These are phyloP conservation scores for Hyaloscypha hepaticicola DNA, from an alignment of 495 filamentous ascomycete species.

Conservation along the genomic window DNA sequence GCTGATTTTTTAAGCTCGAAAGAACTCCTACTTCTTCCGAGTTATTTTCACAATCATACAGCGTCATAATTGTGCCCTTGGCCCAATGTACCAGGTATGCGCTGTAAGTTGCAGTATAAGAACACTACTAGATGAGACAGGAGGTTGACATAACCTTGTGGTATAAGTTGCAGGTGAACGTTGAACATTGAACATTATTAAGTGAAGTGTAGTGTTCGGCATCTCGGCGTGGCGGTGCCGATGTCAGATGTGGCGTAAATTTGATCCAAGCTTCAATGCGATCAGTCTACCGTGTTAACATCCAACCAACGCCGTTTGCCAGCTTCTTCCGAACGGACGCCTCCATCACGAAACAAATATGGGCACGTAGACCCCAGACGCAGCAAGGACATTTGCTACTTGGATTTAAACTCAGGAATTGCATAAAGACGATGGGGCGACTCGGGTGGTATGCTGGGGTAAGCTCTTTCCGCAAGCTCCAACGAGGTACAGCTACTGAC, in stretches of 20 bases:
- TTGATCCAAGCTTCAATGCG: neutral
- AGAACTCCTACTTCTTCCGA: neutral
- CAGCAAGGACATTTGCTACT: constrained; percentile 11
- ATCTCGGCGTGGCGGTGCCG: neutral
- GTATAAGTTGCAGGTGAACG: neutral
- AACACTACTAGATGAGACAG: no score
- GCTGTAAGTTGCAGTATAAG: no score
- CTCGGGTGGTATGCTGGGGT: constrained; percentile 52
- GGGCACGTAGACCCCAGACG: constrained; percentile 10
- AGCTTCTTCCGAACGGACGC: neutral
- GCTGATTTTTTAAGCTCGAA: neutral
- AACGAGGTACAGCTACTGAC: neutral
- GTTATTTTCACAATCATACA: neutral
- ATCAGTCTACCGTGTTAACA: constrained; percentile 3
- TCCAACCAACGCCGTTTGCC: neutral
- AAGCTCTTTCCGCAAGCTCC: constrained; percentile 32
- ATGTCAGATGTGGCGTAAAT: constrained; percentile 2
- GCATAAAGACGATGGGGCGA: constrained; percentile 25
- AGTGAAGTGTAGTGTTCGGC: no score
- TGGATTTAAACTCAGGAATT: constrained; percentile 5
- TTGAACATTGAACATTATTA: no score
- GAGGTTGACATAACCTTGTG: neutral
- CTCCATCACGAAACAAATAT: constrained; percentile 6
- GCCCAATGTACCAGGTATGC: no score
- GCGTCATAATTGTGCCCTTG: no score